phyloP scores from a whole-genome alignment of 1,284 basidiomycete species.

The Leccinum cinnamomeum region DNA sequence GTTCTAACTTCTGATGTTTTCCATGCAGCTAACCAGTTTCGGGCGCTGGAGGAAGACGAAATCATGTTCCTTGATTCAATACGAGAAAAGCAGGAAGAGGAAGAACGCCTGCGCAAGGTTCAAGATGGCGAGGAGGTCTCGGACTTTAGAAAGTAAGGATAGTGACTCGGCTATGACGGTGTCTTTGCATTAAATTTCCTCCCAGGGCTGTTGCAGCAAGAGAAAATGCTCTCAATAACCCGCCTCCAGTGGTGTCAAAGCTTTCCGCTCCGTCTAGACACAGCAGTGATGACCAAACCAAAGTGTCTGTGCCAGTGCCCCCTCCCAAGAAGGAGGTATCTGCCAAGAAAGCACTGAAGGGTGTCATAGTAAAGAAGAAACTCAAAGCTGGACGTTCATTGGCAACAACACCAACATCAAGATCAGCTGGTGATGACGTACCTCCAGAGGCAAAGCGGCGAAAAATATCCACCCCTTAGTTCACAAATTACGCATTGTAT shows the following conservation, averaged over 20 bases:
- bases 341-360: conserved; percentile 63
- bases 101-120: conserved; percentile 71
- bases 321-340: conserved; percentile 48
- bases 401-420: conserved; percentile 19
- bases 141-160: conserved; percentile 71
- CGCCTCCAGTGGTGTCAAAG: conserved; percentile 24
- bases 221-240: conserved; percentile 51
- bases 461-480: conserved; percentile 43
- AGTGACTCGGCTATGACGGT: conserved; percentile 1
- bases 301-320: conserved; percentile 9
- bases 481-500: conserved; percentile 14
- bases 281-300: conserved; percentile 25
- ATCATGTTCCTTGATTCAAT: conserved; percentile 86
- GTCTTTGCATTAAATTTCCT: conserved; percentile 18
- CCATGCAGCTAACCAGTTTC: conserved; percentile 80
- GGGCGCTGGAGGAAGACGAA: conserved; percentile 88
- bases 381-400: conserved; percentile 39
- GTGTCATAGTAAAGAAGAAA: conserved; percentile 78
- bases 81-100: conserved; percentile 70
- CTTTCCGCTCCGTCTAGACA: conserved; percentile 18
- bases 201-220: conserved; percentile 74
- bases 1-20: conserved; percentile 9
- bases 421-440: conserved; percentile 23
- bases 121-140: conserved; percentile 81
- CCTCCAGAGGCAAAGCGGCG: conserved; percentile 53